Evolutionary conservation across 2,329 filamentous ascomycete species (phyloP), one percentile per base, ranked within the genome.

Genomic region (Elsinoe ampelina): DNA sequence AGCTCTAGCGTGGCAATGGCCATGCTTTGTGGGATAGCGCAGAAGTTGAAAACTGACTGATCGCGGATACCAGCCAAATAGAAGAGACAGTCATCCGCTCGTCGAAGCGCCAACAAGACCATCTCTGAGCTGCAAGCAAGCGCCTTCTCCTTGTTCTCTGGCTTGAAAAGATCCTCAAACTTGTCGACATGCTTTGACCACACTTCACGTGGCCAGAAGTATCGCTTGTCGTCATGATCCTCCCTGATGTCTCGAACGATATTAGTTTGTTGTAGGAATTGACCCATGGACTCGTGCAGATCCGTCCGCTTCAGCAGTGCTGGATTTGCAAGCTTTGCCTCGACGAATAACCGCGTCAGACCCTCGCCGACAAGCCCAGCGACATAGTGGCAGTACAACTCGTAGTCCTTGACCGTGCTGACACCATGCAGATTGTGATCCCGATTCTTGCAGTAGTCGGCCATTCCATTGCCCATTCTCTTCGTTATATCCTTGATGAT

Each of bases 1-100:
- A 89, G 77, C 64, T 96, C 91, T 41, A 97, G 75, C 0, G 92
- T 97, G 7, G 93, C 92, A 70, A 98, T 96, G 55, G 92, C 93
- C 93, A 98, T 98, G 62, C 84, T 79, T 72, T 98, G 93, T 2
- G 93, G 93, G 61, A 98, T 98, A 57, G 92, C 92, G 48, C 90
- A 90, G 71, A 98, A 98, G 79, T 98, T 98, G 82, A 98, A 98
- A 22, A 95, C 89, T 68, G 89, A 95, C 75, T 98, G 93, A 68
- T 98, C 93, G 63, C 86, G 85, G 61, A 98, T 83, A 47, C 88
- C 93, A 4, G 92, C 92, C 76, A 98, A 89, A 75, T 97, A 98
- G 77, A 91, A 96, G n/a, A 98, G 74, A 69, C 92, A 97, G 68
- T 97, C 90, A 62, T 96, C 90, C 3, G 82, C 86, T 63, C 95